Conservation (phyloP, 2,329 filamentous ascomycete genomes). For the Ceratocystis smalleyi region DNA sequence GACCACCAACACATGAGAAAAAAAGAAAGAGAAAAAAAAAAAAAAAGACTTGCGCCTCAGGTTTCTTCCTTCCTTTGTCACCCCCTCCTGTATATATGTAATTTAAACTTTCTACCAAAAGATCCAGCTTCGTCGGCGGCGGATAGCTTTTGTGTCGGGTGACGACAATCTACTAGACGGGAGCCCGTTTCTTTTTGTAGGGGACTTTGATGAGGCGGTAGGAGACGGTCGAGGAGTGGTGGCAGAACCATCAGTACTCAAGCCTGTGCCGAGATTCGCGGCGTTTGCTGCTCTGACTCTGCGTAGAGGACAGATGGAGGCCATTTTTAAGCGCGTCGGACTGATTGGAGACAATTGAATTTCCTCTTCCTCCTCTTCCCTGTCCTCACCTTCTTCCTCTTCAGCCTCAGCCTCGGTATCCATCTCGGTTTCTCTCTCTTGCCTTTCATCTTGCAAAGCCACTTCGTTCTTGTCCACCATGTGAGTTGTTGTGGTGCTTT, state of each 20-base stretch:
- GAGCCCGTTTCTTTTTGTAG: not conserved
- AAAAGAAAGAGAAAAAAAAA: not conserved
- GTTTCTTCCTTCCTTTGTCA: not conserved
- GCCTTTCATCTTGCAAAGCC: not conserved
- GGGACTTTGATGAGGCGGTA: not conserved
- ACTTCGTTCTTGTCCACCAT: not conserved
- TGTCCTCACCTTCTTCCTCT: not conserved
- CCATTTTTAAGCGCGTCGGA: slow-evolving; percentile 11
- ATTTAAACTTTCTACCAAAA: slow-evolving; percentile 7
- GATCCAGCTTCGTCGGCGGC: slow-evolving; percentile 8
- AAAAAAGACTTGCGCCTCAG: not conserved
- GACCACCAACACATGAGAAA: not conserved
- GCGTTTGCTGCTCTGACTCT: not conserved
- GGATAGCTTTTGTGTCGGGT: not conserved
- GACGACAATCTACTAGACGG: not conserved
- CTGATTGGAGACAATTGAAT: slow-evolving; percentile 14
- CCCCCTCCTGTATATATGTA: not conserved
- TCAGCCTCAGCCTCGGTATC: not conserved
- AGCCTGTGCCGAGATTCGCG: not conserved
- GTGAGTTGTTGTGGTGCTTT: not conserved
- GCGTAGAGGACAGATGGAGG: slow-evolving; percentile 14
- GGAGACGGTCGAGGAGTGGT: not conserved
- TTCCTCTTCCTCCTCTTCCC: not conserved
- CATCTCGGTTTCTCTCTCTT: not conserved
- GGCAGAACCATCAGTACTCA: not conserved